Evolutionary conservation across 2,329 filamentous ascomycete species (phyloP).

Genomic region (Chaetomium sp.): DNA sequence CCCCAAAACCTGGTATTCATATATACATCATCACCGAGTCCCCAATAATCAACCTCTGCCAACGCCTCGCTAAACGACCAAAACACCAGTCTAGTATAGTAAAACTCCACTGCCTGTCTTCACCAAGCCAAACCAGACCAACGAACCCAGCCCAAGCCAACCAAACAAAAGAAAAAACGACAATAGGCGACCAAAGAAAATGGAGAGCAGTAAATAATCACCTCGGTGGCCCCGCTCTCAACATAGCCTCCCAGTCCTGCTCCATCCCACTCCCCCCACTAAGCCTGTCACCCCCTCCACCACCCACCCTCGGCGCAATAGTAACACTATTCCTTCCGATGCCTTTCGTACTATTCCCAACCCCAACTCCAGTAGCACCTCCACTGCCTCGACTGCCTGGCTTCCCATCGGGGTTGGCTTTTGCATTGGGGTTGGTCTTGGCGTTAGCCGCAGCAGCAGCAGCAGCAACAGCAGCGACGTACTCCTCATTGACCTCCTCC

Average conservation of each 20-base stretch:
- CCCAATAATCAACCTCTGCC: not conserved
- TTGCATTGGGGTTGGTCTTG: not conserved
- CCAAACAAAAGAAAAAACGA: not conserved
- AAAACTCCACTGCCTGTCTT: not conserved
- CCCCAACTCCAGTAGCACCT: not conserved
- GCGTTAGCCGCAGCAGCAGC: not conserved
- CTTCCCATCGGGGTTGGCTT: not conserved
- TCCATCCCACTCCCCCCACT: slow-evolving; percentile 19
- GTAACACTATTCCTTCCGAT: slow-evolving; percentile 2
- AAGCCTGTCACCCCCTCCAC: not conserved
- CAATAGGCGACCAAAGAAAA: not conserved
- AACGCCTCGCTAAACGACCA: slow-evolving; percentile 4
- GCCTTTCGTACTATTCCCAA: not conserved
- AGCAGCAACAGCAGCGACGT: slow-evolving; percentile 13
- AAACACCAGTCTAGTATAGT: not conserved
- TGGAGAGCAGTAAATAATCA: slow-evolving; percentile 3
- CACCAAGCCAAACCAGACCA: not conserved
- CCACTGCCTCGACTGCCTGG: not conserved
- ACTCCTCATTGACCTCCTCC: slow-evolving; percentile 28
- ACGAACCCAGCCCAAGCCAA: not conserved
- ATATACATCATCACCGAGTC: no score
- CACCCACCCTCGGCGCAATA: not conserved
- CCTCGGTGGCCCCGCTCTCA: slow-evolving; percentile 49
- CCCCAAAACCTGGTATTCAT: no score
- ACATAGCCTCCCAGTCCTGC: slow-evolving; percentile 27